Percentiles rank a stretch among this genome's conserved stretches.
phyloP scores from a whole-genome alignment of 352 stramenopile species.

The Pythium oligandrum region DNA sequence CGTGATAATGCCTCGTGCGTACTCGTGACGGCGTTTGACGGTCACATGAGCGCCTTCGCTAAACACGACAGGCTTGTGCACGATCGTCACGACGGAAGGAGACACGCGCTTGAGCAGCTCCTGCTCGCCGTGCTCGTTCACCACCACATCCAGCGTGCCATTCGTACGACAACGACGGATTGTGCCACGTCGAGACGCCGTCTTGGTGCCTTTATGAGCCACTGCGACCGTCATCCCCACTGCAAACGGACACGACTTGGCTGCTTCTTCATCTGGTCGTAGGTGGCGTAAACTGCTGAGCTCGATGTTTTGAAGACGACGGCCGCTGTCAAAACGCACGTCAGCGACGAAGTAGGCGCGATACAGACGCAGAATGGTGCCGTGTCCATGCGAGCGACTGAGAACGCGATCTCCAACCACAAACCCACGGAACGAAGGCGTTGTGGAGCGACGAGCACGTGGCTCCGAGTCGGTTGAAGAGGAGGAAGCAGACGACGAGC shows the following conservation, averaged over 20 bases:
- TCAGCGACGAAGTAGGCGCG: constrained; percentile 65
- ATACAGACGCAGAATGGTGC: constrained; percentile 60
- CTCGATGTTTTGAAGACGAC: constrained; percentile 52
- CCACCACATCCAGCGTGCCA: constrained; percentile 55
- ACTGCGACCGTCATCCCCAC: constrained; percentile 35
- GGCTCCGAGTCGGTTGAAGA: too few species aligned
- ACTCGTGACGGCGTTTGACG: constrained; percentile 49
- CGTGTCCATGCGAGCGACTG: constrained; percentile 25
- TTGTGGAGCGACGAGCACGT: neutral
- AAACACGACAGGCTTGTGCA: constrained; percentile 28
- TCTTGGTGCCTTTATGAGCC: constrained; percentile 45
- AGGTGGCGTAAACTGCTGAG: constrained; percentile 32
- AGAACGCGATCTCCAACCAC: constrained; percentile 48
- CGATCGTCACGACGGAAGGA: constrained; percentile 16
- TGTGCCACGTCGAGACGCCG: constrained; percentile 31
- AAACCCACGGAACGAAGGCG: constrained; percentile 19
- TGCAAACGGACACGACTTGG: constrained; percentile 1
- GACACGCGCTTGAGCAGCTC: constrained; percentile 41
- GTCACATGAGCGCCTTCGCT: constrained; percentile 34
- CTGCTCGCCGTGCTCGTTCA: constrained; percentile 38
- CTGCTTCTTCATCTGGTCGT: constrained; percentile 2
- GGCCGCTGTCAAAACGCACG: constrained; percentile 61
- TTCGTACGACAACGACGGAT: constrained; percentile 51
- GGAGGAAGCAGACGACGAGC: too few species aligned
- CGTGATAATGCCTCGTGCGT: constrained; percentile 38